Base-by-base conservation (phyloP, 148 eudicot species). In the Gaultheria prostrata region DNA sequence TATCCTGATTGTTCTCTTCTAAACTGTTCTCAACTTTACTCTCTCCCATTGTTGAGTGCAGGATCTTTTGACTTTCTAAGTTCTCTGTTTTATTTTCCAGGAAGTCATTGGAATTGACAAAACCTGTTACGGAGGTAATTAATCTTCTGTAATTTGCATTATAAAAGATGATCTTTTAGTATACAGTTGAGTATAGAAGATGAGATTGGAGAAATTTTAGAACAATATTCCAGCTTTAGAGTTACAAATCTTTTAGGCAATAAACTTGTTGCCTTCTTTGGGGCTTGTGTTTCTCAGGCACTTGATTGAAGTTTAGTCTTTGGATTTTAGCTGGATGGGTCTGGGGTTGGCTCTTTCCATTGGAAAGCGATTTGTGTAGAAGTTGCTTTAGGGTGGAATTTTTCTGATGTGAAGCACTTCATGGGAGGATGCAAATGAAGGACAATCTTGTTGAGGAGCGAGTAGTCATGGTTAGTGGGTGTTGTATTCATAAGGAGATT, bases 111-210 rank as follows among this genome's bases (percentile, higher is more conserved):
- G 80, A 73, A 82, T 61, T 61, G 78, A 14, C 51, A n/a, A 53
- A 73, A 54, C 75, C 54, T 32, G 26, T 54, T 14, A 35, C 30
- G 82, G 75, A 87, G 87, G 89, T 87, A 82, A 59, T 65, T 73
- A 17, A 17, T 65, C 80, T 49, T 73, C 35, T 2, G n/a, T 77
- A 12, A 20, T 61, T 83, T 45, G 45, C 54, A 13, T 53, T 35
- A 45, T 32, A 32, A 30, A 78, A 46, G 32, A 12, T 21, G 33
- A 10, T 83, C 24, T 72, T 72, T 78, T 14, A 32, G 6, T 33
- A 28, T 30, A 49, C 46, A 6, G 18, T 18, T 15, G 33, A 63
- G 35, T 30, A 78, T 78, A 35, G 17, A 32, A 78, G 61, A 28
- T 4, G 12, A 49, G 14, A 32, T 20, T 18, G 0, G 63, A 78